Conservation (phyloP, 768 basidiomycete species). For the Melanogaster broomeanus region DNA sequence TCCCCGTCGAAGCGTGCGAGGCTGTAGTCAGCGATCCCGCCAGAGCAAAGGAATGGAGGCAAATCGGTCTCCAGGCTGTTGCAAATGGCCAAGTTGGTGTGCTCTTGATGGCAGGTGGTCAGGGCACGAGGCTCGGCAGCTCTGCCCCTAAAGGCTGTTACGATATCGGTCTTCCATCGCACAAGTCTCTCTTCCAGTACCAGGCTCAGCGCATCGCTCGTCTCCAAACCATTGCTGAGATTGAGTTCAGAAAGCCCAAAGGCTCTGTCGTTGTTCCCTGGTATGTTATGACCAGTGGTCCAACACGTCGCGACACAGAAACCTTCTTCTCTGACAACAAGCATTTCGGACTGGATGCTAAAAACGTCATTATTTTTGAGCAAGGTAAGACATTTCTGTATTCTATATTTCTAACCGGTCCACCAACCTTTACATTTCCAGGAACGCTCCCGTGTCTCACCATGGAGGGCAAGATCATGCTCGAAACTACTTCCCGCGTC, state of each 20-base stretch:
- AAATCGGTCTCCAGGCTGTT: conserved; percentile 78
- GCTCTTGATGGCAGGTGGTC: conserved; percentile 96
- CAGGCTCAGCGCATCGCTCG: conserved; percentile 96
- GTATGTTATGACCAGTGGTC: conserved; percentile 99
- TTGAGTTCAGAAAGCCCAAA: conserved; percentile 47
- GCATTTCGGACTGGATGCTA: conserved; percentile 79
- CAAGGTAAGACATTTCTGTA: conserved; percentile 64
- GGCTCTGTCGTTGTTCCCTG: conserved; percentile 82
- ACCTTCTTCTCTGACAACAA: conserved; percentile 74
- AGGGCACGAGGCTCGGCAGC: conserved; percentile 93
- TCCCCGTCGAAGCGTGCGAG: conserved; percentile 76
- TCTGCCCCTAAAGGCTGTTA: conserved; percentile 96
- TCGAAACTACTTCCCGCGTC: conserved; percentile 74
- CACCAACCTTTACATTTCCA: conserved; percentile 34
- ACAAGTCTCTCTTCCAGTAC: conserved; percentile 93
- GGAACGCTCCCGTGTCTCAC: conserved; percentile 95
- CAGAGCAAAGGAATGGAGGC: conserved; percentile 74
- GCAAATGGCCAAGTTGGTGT: conserved; percentile 87
- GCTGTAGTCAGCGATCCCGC: conserved; percentile 54
- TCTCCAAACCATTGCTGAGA: conserved; percentile 75
- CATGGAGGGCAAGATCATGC: conserved; percentile 90
- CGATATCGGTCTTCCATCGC: conserved; percentile 91
- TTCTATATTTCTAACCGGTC: background rate
- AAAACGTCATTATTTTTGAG: conserved; percentile 92
- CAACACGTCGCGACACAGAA: conserved; percentile 86